These are phyloP conservation scores for Talaromyces sp. DNA, from an alignment of 2,329 filamentous ascomycete genomes.

Conservation along the genomic window DNA sequence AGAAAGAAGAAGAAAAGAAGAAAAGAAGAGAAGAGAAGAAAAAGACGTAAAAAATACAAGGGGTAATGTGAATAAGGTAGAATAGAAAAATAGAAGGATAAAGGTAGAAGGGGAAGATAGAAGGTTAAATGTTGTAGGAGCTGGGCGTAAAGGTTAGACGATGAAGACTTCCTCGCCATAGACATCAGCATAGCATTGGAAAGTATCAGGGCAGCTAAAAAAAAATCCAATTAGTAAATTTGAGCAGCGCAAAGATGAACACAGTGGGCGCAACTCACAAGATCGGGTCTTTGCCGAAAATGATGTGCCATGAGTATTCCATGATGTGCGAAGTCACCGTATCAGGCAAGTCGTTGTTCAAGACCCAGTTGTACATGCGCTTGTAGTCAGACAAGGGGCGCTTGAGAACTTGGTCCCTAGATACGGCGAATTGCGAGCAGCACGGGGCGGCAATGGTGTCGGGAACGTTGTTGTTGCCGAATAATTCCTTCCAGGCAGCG, in stretches of 20 bases:
- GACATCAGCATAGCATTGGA: constrained; percentile 29
- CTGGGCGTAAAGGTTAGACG: constrained; percentile 1
- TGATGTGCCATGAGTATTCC: constrained; percentile 67
- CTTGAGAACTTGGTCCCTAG: constrained; percentile 52
- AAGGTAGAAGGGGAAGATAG: background rate
- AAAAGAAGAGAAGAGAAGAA: background rate
- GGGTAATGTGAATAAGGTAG: background rate
- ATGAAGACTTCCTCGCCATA: constrained; percentile 27
- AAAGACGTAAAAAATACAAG: background rate
- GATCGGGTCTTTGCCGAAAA: constrained; percentile 44
- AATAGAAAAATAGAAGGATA: background rate
- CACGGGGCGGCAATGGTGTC: constrained; percentile 57
- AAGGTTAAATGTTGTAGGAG: background rate
- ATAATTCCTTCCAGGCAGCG: constrained; percentile 28
- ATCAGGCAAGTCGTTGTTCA: constrained; percentile 57
- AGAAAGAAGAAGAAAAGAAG: background rate
- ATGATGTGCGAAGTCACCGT: constrained; percentile 60
- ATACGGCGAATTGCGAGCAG: constrained; percentile 66
- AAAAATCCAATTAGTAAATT: constrained; percentile 8
- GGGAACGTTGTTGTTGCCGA: constrained; percentile 43
- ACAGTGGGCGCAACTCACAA: constrained; percentile 29
- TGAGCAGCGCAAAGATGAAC: no score
- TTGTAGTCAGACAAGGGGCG: constrained; percentile 56
- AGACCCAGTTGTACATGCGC: constrained; percentile 60
- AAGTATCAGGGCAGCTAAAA: constrained; percentile 26